Evolutionary conservation across 2,329 filamentous ascomycete species (phyloP), one percentile per base, ranked within the genome.

Genomic region (Fusarium protoensiforme): DNA sequence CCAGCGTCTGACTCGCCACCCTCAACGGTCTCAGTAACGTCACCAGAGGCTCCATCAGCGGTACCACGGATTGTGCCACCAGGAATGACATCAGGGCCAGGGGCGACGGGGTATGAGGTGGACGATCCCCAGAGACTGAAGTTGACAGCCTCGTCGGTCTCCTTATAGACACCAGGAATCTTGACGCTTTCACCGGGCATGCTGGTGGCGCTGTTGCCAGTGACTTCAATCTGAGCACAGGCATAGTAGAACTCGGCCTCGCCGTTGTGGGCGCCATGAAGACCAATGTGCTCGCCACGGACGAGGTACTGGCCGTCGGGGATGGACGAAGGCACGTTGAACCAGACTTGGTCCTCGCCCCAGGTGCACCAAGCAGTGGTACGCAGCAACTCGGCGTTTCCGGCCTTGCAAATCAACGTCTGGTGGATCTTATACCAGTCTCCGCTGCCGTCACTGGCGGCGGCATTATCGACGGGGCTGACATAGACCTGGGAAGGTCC

Each of bases 171-270:
- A 18, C 46, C 46, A 1, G 46, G 46, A 51, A 51, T 51, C 46
- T 51, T 51, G 46, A 51, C 46, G 18, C 24, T 31, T 9, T 27
- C 24, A 16, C 46, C 46, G 18, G 46, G 46, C 18, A 31, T 51
- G 22, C 46, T 43, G 20, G 39, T 31, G 14, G 46, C 22, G 16
- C 16, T 31, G 46, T 51, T 51, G 9, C 72, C 72, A n/a, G 66
- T 27, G 8, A 75, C 64, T 53, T 73, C 59, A 1, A 75, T n/a
- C 24, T 75, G 72, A 2, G 72, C 72, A 11, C 72, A 75, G 18
- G 72, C 72, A 24, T 74, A 75, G 64, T 62, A 75, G 33, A 75
- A 75, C 61, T 75, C 72, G 9, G 72, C 72, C 54, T 75, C 14
- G 3, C 72, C 72, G 2, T 2, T 53, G 29, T 75, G 72, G 14